Evolutionary conservation across 2,329 filamentous ascomycete species (phyloP).

Genomic region (Cordyceps javanica): DNA sequence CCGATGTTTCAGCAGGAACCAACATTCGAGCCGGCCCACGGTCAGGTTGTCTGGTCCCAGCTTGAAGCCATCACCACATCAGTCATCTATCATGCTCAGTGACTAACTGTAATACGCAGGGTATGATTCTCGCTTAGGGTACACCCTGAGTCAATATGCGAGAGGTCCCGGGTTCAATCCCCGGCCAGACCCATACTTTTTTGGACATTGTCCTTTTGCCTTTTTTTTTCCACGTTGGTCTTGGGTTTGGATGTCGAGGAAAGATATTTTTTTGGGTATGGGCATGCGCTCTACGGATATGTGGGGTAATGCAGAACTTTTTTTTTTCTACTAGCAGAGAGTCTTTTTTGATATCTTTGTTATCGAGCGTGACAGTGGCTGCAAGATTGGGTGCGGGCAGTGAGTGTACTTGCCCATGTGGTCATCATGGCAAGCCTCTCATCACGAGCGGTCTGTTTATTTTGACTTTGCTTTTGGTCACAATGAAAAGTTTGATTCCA

Average conservation of each 20-base stretch:
- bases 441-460: too few relatives aligned
- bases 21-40: background rate
- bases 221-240: background rate
- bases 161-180: conserved; percentile 43
- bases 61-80: background rate
- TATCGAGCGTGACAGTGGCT: too few relatives aligned
- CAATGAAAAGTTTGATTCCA: too few relatives aligned
- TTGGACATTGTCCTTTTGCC: too few relatives aligned
- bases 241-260: background rate
- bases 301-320: too few relatives aligned
- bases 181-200: conserved; percentile 36
- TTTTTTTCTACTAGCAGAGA: too few relatives aligned
- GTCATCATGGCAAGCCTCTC: too few relatives aligned
- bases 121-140: conserved; percentile 29
- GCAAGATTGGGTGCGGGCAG: too few relatives aligned
- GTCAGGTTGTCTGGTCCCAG: background rate
- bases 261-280: background rate
- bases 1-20: background rate
- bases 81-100: conserved; percentile 17
- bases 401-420: too few relatives aligned
- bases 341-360: too few relatives aligned
- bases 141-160: conserved; percentile 26
- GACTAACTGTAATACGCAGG: conserved; percentile 14
- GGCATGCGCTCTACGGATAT: too few relatives aligned
- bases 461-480: too few relatives aligned